Evolutionary conservation across 177 flowering plant genomes (phyloP).

Genomic region (Vitis hybrid): DNA sequence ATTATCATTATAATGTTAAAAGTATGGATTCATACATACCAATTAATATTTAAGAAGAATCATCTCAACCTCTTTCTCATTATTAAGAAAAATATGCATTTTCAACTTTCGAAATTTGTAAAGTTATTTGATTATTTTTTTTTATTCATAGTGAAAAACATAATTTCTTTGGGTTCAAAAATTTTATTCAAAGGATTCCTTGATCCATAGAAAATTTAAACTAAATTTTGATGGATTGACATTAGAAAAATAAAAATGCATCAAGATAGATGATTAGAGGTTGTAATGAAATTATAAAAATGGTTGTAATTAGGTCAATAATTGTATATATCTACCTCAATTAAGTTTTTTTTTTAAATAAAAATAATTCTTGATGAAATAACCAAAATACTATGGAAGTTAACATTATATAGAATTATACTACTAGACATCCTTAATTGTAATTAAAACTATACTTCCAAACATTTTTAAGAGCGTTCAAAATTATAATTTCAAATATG

Average conservation of each 20-base stretch:
- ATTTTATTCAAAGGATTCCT: too few species aligned
- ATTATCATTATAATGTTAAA: too few species aligned
- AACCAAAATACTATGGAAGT: neutral
- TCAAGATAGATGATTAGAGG: neutral
- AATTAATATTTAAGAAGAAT: too few species aligned
- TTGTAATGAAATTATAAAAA: too few species aligned
- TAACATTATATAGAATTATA: too few species aligned
- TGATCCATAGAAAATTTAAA: too few species aligned
- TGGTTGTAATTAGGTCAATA: neutral
- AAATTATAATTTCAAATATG: neutral
- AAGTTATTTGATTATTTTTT: neutral
- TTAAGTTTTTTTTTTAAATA: too few species aligned
- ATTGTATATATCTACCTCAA: neutral
- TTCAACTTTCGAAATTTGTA: neutral
- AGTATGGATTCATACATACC: neutral
- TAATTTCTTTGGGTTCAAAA: too few species aligned
- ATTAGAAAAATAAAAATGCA: neutral
- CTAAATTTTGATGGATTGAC: neutral
- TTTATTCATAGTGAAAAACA: neutral
- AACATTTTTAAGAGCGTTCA: too few species aligned
- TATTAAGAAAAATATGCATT: neutral
- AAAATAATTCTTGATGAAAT: neutral
- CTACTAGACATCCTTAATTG: too few species aligned
- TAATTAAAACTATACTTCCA: neutral
- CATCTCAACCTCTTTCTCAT: neutral